A percentile compares a stretch with the other conserved stretches of the same genome.
phyloP scores from a whole-genome alignment of 1,284 basidiomycete genomes.

The Xerocomus tenax region DNA sequence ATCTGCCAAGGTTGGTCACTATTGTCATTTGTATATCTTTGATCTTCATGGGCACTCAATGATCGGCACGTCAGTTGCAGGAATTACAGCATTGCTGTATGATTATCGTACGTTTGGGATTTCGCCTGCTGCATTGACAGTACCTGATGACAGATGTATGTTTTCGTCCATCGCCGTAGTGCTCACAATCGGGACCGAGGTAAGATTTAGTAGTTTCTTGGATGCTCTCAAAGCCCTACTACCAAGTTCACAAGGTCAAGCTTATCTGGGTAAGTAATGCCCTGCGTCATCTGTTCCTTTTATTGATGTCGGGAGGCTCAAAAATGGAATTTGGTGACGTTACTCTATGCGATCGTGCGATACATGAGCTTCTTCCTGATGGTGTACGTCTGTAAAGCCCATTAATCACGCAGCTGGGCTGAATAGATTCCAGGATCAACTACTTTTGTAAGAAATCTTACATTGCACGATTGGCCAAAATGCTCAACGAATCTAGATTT shows the following conservation, averaged over 20 bases:
- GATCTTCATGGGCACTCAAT: background rate
- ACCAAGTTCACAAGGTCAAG: slow-evolving; percentile 10
- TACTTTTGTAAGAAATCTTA: slow-evolving; percentile 10
- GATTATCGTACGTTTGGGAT: slow-evolving; percentile 15
- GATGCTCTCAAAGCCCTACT: background rate
- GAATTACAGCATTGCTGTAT: background rate
- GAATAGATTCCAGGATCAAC: slow-evolving; percentile 7
- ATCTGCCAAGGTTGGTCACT: background rate
- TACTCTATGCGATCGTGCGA: slow-evolving; percentile 19
- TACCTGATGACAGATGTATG: background rate
- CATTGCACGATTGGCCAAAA: background rate
- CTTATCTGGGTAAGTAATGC: slow-evolving; percentile 14
- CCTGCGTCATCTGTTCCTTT: background rate
- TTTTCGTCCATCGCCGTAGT: slow-evolving; percentile 5
- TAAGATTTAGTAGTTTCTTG: background rate
- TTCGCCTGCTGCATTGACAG: background rate
- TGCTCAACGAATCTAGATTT: slow-evolving; percentile 9
- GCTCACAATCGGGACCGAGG: slow-evolving; percentile 12
- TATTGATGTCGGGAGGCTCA: slow-evolving; percentile 6
- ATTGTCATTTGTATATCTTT: background rate
- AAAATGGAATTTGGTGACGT: slow-evolving; percentile 16
- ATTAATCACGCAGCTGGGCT: background rate
- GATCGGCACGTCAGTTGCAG: background rate
- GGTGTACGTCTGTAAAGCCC: slow-evolving; percentile 7
- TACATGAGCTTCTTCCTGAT: slow-evolving; percentile 16